Evolutionary conservation across 2,329 filamentous ascomycete species (phyloP).

Genomic region (Coniochaeta sp.): DNA sequence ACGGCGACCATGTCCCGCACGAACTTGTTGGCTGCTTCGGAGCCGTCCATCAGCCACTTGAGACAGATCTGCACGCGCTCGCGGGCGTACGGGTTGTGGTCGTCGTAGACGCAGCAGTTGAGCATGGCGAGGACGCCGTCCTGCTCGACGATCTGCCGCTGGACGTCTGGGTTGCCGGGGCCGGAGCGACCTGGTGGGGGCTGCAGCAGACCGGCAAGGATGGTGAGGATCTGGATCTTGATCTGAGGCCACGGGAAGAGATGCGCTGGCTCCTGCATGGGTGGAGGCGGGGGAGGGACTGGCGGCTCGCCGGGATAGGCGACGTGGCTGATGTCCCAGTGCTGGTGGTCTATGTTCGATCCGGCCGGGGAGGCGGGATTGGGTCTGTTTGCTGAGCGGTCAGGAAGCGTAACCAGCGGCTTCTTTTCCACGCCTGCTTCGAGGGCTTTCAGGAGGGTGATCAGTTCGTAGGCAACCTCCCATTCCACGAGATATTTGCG

Average conservation of each 20-base stretch:
- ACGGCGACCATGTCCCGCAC: constrained; percentile 55
- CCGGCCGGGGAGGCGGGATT: constrained; percentile 5
- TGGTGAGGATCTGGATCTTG: constrained; percentile 87
- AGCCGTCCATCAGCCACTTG: constrained; percentile 75
- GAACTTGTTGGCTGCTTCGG: constrained; percentile 63
- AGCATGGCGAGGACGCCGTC: constrained; percentile 83
- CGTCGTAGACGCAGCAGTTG: constrained; percentile 85
- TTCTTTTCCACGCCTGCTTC: constrained; percentile 85
- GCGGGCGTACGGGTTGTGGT: constrained; percentile 88
- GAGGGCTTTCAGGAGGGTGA: constrained; percentile 78
- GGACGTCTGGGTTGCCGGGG: constrained; percentile 65
- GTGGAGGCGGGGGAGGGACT: constrained; percentile 34
- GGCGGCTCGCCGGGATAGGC: constrained; percentile 28
- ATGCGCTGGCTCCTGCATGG: constrained; percentile 55
- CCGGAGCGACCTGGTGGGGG: constrained; percentile 58
- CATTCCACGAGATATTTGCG: constrained; percentile 82
- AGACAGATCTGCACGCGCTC: constrained; percentile 84
- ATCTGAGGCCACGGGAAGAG: constrained; percentile 65
- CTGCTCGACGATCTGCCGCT: constrained; percentile 78
- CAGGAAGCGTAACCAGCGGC: constrained; percentile 46
- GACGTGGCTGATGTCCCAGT: constrained; percentile 14
- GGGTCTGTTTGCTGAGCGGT: constrained; percentile 23
- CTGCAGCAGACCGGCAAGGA: constrained; percentile 82
- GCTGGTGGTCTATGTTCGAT: constrained; percentile 1
- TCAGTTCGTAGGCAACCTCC: constrained; percentile 83